Evolutionary conservation across 2,329 filamentous ascomycete genomes (phyloP).

Genomic region (Leptographium radiaticola): DNA sequence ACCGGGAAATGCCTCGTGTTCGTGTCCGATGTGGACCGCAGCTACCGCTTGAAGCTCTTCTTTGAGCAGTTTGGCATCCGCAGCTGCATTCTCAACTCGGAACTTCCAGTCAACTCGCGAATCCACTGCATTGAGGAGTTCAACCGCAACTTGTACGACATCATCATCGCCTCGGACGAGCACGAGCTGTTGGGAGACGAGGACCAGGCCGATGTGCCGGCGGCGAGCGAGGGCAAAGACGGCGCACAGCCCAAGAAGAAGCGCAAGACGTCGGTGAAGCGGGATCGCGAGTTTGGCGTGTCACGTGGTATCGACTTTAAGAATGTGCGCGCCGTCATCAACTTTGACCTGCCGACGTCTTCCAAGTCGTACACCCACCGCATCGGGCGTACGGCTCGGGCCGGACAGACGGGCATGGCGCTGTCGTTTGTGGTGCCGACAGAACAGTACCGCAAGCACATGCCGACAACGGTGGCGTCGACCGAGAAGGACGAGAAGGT

Average conservation of each 20-base stretch:
- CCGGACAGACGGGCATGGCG: conserved; percentile 84
- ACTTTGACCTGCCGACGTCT: conserved; percentile 85
- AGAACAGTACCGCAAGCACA: conserved; percentile 76
- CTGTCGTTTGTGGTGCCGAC: conserved; percentile 87
- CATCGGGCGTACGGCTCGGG: conserved; percentile 84
- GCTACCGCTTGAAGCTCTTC: conserved; percentile 87
- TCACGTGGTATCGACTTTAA: conserved; percentile 94
- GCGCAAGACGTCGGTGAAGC: conserved; percentile 43
- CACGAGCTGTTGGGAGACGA: conserved; percentile 21
- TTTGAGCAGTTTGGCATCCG: conserved; percentile 94
- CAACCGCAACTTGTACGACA: conserved; percentile 93
- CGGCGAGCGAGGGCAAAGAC: conserved; percentile 15
- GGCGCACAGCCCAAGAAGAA: conserved; percentile 40
- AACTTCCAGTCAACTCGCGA: conserved; percentile 82
- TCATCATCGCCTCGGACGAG: conserved; percentile 82
- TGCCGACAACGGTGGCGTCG: conserved; percentile 64
- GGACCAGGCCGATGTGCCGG: conserved; percentile 30
- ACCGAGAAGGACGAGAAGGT: conserved; percentile 77
- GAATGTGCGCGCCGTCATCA: conserved; percentile 86
- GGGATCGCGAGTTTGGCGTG: conserved; percentile 85
- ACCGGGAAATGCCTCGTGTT: conserved; percentile 71
- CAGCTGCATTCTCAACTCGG: conserved; percentile 86
- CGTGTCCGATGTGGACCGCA: conserved; percentile 74
- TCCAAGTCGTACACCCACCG: conserved; percentile 94
- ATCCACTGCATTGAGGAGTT: conserved; percentile 96